Evolutionary conservation across 2,329 filamentous ascomycete genomes (phyloP).

Genomic region (Epichloe uncinata): DNA sequence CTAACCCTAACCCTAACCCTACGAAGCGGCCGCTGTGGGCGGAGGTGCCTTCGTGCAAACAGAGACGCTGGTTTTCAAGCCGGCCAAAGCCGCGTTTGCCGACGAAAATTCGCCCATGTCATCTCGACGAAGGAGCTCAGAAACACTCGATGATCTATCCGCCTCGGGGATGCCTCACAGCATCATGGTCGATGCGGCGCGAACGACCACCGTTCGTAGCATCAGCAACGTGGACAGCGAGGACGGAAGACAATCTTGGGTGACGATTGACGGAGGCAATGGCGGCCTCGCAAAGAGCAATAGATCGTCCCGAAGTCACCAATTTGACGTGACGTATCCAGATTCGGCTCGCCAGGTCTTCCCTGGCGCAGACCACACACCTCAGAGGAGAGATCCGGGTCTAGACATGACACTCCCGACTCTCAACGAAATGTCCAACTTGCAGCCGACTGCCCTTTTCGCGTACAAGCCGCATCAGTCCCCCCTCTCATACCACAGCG

Average conservation of each 20-base stretch:
- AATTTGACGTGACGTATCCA: slow-evolving; percentile 15
- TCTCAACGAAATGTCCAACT: slow-evolving; percentile 14
- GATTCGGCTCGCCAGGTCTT: slow-evolving; percentile 20
- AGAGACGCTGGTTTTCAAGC: slow-evolving; percentile 8
- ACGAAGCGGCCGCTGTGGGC: slow-evolving; percentile 11
- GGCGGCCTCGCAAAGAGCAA: slow-evolving; percentile 13
- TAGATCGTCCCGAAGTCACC: slow-evolving; percentile 12
- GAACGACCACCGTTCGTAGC: slow-evolving; percentile 10
- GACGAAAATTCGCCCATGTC: slow-evolving; percentile 14
- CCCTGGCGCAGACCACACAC: slow-evolving; percentile 16
- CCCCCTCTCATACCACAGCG: slow-evolving; percentile 10
- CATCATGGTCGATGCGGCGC: slow-evolving; percentile 13
- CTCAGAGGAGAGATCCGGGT: slow-evolving; percentile 10
- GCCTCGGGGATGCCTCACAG: slow-evolving; percentile 13
- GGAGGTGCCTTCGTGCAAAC: slow-evolving; percentile 3
- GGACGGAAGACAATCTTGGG: slow-evolving; percentile 20
- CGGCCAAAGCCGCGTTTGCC: slow-evolving; percentile 11
- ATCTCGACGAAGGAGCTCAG: slow-evolving; percentile 13
- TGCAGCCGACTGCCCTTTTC: slow-evolving; percentile 8
- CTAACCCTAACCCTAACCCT: no score
- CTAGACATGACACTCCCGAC: slow-evolving; percentile 18
- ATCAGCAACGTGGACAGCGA: slow-evolving; percentile 11
- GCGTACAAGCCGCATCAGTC: slow-evolving; percentile 6
- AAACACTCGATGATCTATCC: slow-evolving; percentile 13
- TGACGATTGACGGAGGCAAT: slow-evolving; percentile 19